A percentile compares a stretch with the other conserved stretches of the same genome.
Conservation (phyloP, 352 stramenopile species). For the Globisporangium echinulatum region DNA sequence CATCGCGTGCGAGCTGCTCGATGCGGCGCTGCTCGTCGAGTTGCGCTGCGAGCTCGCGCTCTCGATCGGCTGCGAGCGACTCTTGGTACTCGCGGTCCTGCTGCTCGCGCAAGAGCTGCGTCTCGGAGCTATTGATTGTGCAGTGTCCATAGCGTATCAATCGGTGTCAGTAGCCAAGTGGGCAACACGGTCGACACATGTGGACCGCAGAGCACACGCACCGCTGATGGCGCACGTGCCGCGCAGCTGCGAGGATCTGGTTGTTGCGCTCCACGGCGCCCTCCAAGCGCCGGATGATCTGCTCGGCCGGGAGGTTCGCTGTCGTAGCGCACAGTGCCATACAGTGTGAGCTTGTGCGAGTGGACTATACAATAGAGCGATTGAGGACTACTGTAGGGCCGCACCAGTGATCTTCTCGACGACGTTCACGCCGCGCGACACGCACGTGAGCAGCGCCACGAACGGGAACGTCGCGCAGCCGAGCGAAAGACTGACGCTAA, state of each 20-base stretch:
- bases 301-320: conserved; percentile 52
- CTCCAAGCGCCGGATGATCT: conserved; percentile 61
- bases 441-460: conserved; percentile 71
- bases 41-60: conserved; percentile 48
- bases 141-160: background rate
- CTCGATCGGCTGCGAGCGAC: conserved; percentile 87
- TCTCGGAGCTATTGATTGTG: conserved; percentile 45
- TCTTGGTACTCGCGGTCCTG: conserved; percentile 93
- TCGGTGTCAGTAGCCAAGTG: background rate
- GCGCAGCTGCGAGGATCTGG: conserved; percentile 59
- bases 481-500: conserved; percentile 75
- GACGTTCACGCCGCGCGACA: conserved; percentile 71
- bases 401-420: conserved; percentile 81
- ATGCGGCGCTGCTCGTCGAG: conserved; percentile 40
- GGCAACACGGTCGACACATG: background rate
- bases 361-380: too few relatives aligned
- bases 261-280: conserved; percentile 64
- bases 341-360: too few relatives aligned
- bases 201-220: background rate
- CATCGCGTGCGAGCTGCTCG: conserved; percentile 17
- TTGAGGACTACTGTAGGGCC: background rate
- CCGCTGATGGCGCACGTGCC: conserved; percentile 65
- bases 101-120: conserved; percentile 85
- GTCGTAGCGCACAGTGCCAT: background rate
- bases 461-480: conserved; percentile 81